Conservation (phyloP, 164 flowering plant species). For the Magnolia sinica region DNA sequence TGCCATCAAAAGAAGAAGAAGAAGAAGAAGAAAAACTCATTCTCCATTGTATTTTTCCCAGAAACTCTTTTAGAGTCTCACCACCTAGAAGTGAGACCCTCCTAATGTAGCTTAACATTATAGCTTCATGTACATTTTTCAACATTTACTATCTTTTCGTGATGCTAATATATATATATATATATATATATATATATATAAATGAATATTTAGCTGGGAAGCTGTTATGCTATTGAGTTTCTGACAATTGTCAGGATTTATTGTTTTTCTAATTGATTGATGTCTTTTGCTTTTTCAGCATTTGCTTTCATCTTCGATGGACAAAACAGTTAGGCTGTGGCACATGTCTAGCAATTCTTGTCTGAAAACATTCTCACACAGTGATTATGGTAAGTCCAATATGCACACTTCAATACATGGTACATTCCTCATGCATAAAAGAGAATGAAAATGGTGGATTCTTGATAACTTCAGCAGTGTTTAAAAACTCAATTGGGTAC, state of each 20-base stretch:
- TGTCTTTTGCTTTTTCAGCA: constrained; percentile 42
- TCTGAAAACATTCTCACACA: constrained; percentile 87
- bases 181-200: not conserved
- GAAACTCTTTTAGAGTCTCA: no score
- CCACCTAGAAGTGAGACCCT: no score
- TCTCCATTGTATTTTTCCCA: no score
- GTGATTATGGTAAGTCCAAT: constrained; percentile 70
- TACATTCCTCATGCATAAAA: not conserved
- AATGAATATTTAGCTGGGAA: not conserved
- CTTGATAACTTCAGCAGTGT: not conserved
- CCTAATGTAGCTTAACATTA: not conserved
- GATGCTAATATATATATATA: no score
- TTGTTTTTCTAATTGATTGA: constrained; percentile 6
- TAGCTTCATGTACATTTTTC: not conserved
- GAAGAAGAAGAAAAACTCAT: no score
- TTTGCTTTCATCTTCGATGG: constrained; percentile 98
- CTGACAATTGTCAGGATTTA: not conserved
- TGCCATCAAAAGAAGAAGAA: no score
- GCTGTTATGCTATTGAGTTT: not conserved
- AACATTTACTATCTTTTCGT: not conserved
- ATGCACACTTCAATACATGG: not conserved
- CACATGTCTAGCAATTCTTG: constrained; percentile 77
- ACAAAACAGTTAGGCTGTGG: constrained; percentile 98
- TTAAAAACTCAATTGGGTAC: not conserved
- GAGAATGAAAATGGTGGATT: not conserved